These are phyloP conservation scores for Termitomyces sp. DNA, from an alignment of 768 basidiomycete species.

Conservation along the genomic window DNA sequence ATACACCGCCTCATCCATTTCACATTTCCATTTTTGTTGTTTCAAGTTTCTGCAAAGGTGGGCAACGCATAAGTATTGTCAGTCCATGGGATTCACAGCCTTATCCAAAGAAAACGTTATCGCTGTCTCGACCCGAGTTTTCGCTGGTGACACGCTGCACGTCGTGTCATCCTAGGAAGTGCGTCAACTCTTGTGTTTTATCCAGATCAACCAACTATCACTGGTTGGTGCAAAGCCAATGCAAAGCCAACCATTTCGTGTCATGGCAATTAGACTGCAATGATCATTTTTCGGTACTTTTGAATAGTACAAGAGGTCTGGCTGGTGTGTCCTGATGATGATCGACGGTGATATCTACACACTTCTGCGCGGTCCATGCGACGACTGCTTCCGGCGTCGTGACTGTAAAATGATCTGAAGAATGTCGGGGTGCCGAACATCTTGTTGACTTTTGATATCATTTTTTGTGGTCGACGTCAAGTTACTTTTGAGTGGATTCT, in stretches of 20 bases:
- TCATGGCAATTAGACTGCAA: not conserved
- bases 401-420: not conserved
- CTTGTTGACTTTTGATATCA: not conserved
- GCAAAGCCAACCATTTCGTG: not conserved
- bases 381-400: not conserved
- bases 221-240: not conserved
- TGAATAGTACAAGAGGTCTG: not conserved
- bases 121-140: not conserved
- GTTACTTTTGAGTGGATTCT: not conserved
- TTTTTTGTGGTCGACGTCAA: not conserved
- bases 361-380: not conserved
- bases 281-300: not conserved
- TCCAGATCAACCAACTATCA: not conserved
- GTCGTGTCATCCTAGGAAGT: not conserved
- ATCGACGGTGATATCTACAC: not conserved
- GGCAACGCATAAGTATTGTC: too few relatives aligned
- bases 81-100: not conserved
- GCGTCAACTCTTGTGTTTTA: not conserved
- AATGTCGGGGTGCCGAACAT: not conserved
- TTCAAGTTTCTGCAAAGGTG: not conserved
- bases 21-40: too few relatives aligned
- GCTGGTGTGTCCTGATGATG: not conserved
- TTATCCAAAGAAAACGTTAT: not conserved
- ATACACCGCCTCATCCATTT: not conserved
- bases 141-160: not conserved